Evolutionary conservation across 2,329 filamentous ascomycete species (phyloP).

Genomic region (Dothiorella sarmentorum): DNA sequence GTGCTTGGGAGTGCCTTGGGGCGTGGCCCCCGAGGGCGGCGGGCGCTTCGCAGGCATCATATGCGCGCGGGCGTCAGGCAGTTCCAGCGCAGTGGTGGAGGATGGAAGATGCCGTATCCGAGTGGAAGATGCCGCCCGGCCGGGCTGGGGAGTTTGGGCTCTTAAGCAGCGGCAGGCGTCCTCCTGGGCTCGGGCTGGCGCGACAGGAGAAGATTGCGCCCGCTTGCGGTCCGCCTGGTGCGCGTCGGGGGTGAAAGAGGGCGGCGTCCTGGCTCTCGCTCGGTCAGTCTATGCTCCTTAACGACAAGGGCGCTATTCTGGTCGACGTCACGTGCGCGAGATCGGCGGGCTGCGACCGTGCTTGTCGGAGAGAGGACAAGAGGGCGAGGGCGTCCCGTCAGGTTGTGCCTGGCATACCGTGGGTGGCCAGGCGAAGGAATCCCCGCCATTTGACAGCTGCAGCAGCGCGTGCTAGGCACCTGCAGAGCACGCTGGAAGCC

Average conservation of each 20-base stretch:
- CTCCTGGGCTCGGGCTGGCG: slow-evolving; percentile 12
- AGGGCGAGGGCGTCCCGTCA: not conserved
- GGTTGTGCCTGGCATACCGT: not conserved
- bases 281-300: slow-evolving; percentile 7
- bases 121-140: slow-evolving; percentile 18
- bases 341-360: slow-evolving; percentile 2
- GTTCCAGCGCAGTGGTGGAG: slow-evolving; percentile 17
- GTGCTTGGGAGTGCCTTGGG: slow-evolving; percentile 25
- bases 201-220: slow-evolving; percentile 13
- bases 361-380: slow-evolving; percentile 4
- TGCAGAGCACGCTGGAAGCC: not conserved
- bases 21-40: slow-evolving; percentile 10
- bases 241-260: slow-evolving; percentile 10
- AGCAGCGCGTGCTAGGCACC: not conserved
- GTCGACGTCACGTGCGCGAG: slow-evolving; percentile 5
- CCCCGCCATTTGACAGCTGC: slow-evolving; percentile 1
- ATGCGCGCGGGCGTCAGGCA: slow-evolving; percentile 18
- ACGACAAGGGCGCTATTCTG: slow-evolving; percentile 2
- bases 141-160: slow-evolving; percentile 11
- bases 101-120: slow-evolving; percentile 19
- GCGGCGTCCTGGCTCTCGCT: slow-evolving; percentile 3
- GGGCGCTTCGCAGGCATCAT: slow-evolving; percentile 19
- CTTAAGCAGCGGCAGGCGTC: slow-evolving; percentile 13
- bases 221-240: slow-evolving; percentile 14
- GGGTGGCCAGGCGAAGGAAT: not conserved